phyloP scores from a whole-genome alignment of 495 filamentous ascomycete species.

The Aspergillus olivimuriae region DNA sequence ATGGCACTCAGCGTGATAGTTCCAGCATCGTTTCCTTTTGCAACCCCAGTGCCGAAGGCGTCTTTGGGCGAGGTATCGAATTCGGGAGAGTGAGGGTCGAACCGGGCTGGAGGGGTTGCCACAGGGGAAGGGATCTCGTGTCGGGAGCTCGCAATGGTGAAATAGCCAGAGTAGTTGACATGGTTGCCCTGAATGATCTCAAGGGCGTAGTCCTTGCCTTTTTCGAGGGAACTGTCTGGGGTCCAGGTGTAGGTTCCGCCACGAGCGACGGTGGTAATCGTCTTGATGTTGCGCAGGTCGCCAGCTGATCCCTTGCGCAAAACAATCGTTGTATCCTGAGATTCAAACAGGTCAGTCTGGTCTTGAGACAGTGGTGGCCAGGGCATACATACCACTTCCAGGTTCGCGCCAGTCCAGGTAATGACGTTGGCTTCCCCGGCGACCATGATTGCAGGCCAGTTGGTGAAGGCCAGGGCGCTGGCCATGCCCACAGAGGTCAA shows the following conservation, averaged over 20 bases:
- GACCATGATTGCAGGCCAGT: slow-evolving; percentile 32
- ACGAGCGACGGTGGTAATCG: slow-evolving; percentile 29
- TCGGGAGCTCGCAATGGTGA: slow-evolving; percentile 16
- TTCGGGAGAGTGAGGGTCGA: neutral
- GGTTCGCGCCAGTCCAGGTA: slow-evolving; percentile 37
- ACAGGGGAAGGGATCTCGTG: slow-evolving; percentile 2
- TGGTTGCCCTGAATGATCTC: slow-evolving; percentile 36
- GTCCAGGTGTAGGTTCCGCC: slow-evolving; percentile 38
- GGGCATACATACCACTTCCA: slow-evolving; percentile 21
- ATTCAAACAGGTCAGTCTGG: too few relatives aligned
- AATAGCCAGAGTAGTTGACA: slow-evolving; percentile 41
- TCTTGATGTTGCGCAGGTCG: slow-evolving; percentile 35
- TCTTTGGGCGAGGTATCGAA: slow-evolving; percentile 13
- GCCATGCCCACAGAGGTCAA: slow-evolving; percentile 22
- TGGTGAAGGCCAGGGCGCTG: slow-evolving; percentile 35
- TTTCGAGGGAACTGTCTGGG: slow-evolving; percentile 28
- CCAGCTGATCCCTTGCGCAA: slow-evolving; percentile 35
- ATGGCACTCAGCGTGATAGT: slow-evolving; percentile 2
- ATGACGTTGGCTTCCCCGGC: slow-evolving; percentile 36
- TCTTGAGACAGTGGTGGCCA: too few relatives aligned
- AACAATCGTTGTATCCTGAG: slow-evolving; percentile 37
- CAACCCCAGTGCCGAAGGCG: slow-evolving; percentile 8
- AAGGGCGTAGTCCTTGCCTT: slow-evolving; percentile 39
- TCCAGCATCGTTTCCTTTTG: slow-evolving; percentile 13
- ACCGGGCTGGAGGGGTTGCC: slow-evolving; percentile 1